Conservation (phyloP, 345 rosid genomes). For the Salix arbutifolia region DNA sequence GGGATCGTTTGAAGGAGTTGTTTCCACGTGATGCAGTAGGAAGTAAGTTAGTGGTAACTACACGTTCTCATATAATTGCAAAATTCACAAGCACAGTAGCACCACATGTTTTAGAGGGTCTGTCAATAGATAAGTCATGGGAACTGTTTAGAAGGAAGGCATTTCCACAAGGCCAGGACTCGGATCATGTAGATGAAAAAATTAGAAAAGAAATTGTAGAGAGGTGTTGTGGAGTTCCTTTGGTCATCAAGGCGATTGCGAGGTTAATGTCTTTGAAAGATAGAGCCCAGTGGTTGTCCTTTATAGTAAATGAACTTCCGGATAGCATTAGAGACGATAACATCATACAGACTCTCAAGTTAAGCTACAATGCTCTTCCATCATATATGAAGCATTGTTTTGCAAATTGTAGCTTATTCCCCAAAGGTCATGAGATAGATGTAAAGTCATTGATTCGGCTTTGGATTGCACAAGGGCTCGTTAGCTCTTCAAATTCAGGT, state of each 20-base stretch:
- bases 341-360: constrained; percentile 20
- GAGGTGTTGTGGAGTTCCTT: background rate
- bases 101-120: background rate
- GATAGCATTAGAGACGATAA: background rate
- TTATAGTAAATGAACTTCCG: background rate
- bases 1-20: background rate
- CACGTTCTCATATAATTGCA: background rate
- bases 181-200: background rate
- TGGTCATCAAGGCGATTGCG: background rate
- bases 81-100: background rate
- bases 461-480: constrained; percentile 29
- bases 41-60: background rate
- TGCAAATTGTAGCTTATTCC: constrained; percentile 39
- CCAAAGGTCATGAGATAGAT: constrained; percentile 20
- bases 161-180: background rate
- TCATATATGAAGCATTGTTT: constrained; percentile 31
- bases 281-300: constrained; percentile 2
- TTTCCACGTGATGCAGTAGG: background rate
- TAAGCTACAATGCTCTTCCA: constrained; percentile 37
- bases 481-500: background rate
- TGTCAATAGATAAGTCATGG: background rate
- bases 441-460: constrained; percentile 15
- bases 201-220: background rate
- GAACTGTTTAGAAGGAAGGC: background rate
- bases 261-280: background rate